Percentiles rank a stretch among this genome's conserved stretches.
These are phyloP conservation scores for Pyrenochaeta sp. DNA, from an alignment of 2,329 filamentous ascomycete species.

Conservation along the genomic window DNA sequence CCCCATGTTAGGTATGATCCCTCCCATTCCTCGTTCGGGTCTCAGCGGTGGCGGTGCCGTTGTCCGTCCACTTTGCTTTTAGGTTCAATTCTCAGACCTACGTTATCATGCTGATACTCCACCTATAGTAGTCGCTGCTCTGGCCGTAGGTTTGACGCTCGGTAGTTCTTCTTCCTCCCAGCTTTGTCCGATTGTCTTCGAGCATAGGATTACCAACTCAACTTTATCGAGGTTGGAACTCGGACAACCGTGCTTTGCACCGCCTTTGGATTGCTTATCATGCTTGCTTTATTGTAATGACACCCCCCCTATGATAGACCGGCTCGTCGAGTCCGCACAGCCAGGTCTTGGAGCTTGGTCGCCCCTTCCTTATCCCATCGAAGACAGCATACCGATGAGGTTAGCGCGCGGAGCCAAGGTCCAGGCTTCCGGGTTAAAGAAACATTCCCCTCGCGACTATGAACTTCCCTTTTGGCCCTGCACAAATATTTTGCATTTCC, in stretches of 20 bases:
- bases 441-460: constrained; percentile 21
- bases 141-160: constrained; percentile 16
- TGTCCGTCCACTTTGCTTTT: neutral
- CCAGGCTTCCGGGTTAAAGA: constrained; percentile 21
- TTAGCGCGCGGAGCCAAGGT: constrained; percentile 12
- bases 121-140: neutral
- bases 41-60: neutral
- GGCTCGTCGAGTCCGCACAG: neutral
- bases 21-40: neutral
- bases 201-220: neutral
- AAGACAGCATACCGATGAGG: constrained; percentile 15
- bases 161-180: constrained; percentile 9
- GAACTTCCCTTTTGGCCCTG: constrained; percentile 18
- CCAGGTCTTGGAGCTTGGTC: constrained; percentile 24
- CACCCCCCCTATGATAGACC: constrained; percentile 1
- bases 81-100: neutral
- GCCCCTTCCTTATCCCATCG: constrained; percentile 22
- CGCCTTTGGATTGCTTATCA: neutral
- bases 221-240: neutral
- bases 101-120: constrained; percentile 1
- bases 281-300: neutral
- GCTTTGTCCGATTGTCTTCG: neutral
- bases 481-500: constrained; percentile 13
- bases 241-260: neutral
- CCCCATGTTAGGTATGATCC: neutral